Evolutionary conservation across 2,329 filamentous ascomycete genomes (phyloP).

Genomic region (Colletotrichum shisoi): DNA sequence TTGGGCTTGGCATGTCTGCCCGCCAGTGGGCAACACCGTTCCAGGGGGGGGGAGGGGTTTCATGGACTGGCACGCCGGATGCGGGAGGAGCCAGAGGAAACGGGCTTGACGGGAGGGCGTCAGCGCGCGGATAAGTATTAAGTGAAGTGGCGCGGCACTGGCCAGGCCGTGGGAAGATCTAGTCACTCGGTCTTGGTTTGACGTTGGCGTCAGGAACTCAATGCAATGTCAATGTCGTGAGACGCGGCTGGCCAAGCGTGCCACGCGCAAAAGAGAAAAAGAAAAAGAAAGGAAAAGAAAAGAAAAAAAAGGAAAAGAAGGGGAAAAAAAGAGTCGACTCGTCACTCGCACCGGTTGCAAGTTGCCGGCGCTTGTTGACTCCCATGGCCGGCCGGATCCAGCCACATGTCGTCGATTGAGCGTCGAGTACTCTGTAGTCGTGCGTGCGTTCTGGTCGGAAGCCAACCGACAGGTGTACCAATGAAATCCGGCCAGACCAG

Average conservation of each 20-base stretch:
- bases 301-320: too few species aligned
- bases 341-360: constrained; percentile 10
- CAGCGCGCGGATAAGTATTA: constrained; percentile 15
- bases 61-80: constrained; percentile 16
- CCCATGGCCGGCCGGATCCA: constrained; percentile 23
- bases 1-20: neutral
- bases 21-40: constrained; percentile 3
- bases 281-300: too few species aligned
- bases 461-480: constrained; percentile 17
- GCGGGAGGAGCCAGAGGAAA: constrained; percentile 23
- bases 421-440: neutral
- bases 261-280: neutral
- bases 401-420: constrained; percentile 9
- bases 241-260: constrained; percentile 17
- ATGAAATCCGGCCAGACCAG: constrained; percentile 13
- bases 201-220: constrained; percentile 21
- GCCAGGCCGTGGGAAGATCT: constrained; percentile 15
- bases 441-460: neutral
- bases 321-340: neutral
- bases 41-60: constrained; percentile 4
- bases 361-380: constrained; percentile 17
- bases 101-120: constrained; percentile 23
- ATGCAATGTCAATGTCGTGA: constrained; percentile 16
- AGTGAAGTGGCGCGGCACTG: constrained; percentile 20
- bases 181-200: constrained; percentile 1